Conservation (phyloP, 2,329 filamentous ascomycete genomes). For the Paraphoma chrysanthemicola region DNA sequence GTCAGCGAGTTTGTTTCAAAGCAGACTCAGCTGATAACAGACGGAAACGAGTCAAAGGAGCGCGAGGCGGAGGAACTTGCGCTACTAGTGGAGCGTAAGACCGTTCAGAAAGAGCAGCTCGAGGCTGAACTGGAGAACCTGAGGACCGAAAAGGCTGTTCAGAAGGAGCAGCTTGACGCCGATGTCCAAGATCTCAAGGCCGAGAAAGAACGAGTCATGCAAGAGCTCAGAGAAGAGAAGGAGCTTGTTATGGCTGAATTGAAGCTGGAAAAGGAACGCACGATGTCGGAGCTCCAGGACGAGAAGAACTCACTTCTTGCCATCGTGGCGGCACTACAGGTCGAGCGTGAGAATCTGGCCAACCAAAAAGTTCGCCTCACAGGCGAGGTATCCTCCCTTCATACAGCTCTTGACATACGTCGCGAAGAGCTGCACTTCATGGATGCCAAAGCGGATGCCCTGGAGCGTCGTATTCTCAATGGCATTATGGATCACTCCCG, state of each 20-base stretch:
- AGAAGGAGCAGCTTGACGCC: conserved; percentile 65
- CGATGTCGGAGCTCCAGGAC: conserved; percentile 43
- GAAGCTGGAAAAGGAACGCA: conserved; percentile 44
- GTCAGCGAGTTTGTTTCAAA: conserved; percentile 81
- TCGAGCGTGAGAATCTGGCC: conserved; percentile 76
- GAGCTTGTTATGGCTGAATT: conserved; percentile 46
- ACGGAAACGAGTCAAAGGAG: conserved; percentile 80
- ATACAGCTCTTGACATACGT: conserved; percentile 87
- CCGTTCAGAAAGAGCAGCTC: conserved; percentile 68
- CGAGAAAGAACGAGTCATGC: conserved; percentile 51
- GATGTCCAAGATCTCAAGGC: conserved; percentile 55
- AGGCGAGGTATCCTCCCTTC: conserved; percentile 87
- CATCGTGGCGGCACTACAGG: conserved; percentile 65
- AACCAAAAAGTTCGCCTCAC: conserved; percentile 80
- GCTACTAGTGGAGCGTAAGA: conserved; percentile 79
- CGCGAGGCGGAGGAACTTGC: conserved; percentile 81
- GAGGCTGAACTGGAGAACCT: conserved; percentile 56
- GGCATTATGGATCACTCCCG: conserved; percentile 96
- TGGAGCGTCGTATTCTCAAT: conserved; percentile 92
- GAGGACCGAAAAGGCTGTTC: conserved; percentile 61
- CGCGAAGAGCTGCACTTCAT: conserved; percentile 91
- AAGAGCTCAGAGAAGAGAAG: conserved; percentile 51
- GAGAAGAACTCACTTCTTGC: conserved; percentile 57
- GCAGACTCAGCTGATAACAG: conserved; percentile 76
- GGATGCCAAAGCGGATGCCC: conserved; percentile 84